Base-by-base conservation (phyloP, 768 basidiomycete species). In the Xerocomellus dryophilus region DNA sequence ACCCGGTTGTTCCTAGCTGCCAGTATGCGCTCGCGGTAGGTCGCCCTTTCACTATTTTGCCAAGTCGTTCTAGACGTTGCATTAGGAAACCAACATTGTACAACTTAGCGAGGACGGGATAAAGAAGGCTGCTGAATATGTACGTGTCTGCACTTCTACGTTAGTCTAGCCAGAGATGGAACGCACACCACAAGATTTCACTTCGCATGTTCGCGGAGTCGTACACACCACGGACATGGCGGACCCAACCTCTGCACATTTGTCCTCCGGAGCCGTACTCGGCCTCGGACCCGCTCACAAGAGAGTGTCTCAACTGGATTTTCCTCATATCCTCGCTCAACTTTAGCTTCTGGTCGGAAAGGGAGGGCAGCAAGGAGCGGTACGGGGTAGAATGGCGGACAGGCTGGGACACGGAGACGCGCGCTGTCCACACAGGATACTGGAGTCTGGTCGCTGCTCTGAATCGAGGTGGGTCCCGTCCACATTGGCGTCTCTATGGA, bases 291-390 rank as follows among this genome's bases (percentile, higher is more conserved):
- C 79, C 83, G 8, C 69, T 76, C 54, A 88, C 83, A 36, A 80
- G 74, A 65, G 70, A 74, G 39, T 80, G 78, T 43, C 73, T 94
- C 27, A 75, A 93, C 71, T 95, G 92, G 92, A 86, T 95, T 54
- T 94, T 95, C 71, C 80, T 90, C 56, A 85, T 95, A 39, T 93
- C 88, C 3, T 80, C 85, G 15, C 79, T 92, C 47, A 96, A 93
- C 69, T 96, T 91, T 70, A 89, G 81, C 62, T 96, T 91, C 69
- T 95, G 94, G 93, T 92, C 87, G 1, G 83, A 86, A 64, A 76
- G 71, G 39, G 83, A 86, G 56, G 81, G 82, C 0, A 69, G 60
- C 6, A 60, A 74, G 4, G 83, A 80, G 32, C 78, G 90, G 25
- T 96, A 84, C 64, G 90, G 87, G 20, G 84, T 95, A 3, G 78